Conservation (phyloP, 768 basidiomycete species). For the Termitomyces eurrhizus region DNA sequence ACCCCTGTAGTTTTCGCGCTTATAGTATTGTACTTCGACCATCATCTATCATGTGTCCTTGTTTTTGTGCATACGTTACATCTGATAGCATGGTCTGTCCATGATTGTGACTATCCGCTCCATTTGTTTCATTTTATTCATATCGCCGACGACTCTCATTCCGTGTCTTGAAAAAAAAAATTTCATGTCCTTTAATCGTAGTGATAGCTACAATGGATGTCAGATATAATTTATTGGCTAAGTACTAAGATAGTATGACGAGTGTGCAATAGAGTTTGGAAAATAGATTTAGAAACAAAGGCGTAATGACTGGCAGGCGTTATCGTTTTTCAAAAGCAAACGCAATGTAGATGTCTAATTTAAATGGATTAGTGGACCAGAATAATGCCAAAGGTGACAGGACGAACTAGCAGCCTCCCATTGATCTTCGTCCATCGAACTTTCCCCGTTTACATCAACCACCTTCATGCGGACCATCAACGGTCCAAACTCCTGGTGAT, state of each 20-base stretch:
- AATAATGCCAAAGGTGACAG: background rate
- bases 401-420: slow-evolving; percentile 98
- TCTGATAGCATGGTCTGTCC: background rate
- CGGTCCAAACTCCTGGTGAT: slow-evolving; percentile 76
- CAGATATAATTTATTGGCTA: slow-evolving; percentile 12
- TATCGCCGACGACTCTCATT: background rate
- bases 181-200: slow-evolving; percentile 10
- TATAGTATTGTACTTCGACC: background rate
- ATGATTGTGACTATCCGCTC: background rate
- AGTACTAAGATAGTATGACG: slow-evolving; percentile 9
- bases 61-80: background rate
- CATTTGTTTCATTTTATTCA: background rate
- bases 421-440: slow-evolving; percentile 90
- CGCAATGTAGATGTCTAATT: slow-evolving; percentile 84
- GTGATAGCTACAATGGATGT: slow-evolving; percentile 11
- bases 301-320: background rate
- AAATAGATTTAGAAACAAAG: background rate
- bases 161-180: background rate
- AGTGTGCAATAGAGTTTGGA: background rate
- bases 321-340: slow-evolving; percentile 83
- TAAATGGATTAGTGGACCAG: slow-evolving; percentile 6
- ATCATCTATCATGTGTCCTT: background rate
- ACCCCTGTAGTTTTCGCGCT: background rate
- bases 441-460: slow-evolving; percentile 79
- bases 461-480: slow-evolving; percentile 91